These are phyloP conservation scores for Triangularia setosa DNA, from an alignment of 2,329 filamentous ascomycete genomes.

Conservation along the genomic window DNA sequence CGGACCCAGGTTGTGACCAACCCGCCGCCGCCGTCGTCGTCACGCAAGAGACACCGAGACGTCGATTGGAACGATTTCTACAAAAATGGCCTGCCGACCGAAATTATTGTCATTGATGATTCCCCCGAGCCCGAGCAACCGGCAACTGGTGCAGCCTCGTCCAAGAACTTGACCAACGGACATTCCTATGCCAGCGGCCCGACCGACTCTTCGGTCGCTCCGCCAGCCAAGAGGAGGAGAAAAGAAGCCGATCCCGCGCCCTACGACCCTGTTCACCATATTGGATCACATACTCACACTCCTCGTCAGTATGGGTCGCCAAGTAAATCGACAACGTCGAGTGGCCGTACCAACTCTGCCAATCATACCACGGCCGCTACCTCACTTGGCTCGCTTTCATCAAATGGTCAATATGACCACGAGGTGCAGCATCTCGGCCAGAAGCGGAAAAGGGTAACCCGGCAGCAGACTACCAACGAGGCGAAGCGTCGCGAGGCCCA, in stretches of 20 bases:
- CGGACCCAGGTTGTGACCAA: slow-evolving; percentile 32
- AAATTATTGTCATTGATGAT: slow-evolving; percentile 82
- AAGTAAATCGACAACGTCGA: slow-evolving; percentile 70
- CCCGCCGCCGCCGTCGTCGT: slow-evolving; percentile 31
- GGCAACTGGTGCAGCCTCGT: slow-evolving; percentile 32
- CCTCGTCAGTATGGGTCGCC: slow-evolving; percentile 64
- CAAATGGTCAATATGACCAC: slow-evolving; percentile 61
- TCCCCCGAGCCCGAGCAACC: slow-evolving; percentile 55
- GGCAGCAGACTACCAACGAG: slow-evolving; percentile 77
- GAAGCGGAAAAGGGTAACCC: slow-evolving; percentile 80
- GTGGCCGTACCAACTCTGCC: slow-evolving; percentile 75
- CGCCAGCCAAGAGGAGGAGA: slow-evolving; percentile 71
- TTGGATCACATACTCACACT: slow-evolving; percentile 67
- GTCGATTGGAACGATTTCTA: slow-evolving; percentile 81
- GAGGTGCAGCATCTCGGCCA: slow-evolving; percentile 66
- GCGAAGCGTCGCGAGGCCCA: slow-evolving; percentile 75
- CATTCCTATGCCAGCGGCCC: slow-evolving; percentile 33
- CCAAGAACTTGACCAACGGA: slow-evolving; percentile 33
- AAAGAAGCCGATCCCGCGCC: slow-evolving; percentile 53
- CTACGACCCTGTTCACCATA: slow-evolving; percentile 72
- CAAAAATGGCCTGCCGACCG: slow-evolving; percentile 76
- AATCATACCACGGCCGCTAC: slow-evolving; percentile 86
- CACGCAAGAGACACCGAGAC: slow-evolving; percentile 54
- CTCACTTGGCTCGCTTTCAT: slow-evolving; percentile 69
- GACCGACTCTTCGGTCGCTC: slow-evolving; percentile 34